Evolutionary conservation across 1,284 basidiomycete species (phyloP), one percentile per base, ranked within the genome.

Genomic region (Tilletia caries): DNA sequence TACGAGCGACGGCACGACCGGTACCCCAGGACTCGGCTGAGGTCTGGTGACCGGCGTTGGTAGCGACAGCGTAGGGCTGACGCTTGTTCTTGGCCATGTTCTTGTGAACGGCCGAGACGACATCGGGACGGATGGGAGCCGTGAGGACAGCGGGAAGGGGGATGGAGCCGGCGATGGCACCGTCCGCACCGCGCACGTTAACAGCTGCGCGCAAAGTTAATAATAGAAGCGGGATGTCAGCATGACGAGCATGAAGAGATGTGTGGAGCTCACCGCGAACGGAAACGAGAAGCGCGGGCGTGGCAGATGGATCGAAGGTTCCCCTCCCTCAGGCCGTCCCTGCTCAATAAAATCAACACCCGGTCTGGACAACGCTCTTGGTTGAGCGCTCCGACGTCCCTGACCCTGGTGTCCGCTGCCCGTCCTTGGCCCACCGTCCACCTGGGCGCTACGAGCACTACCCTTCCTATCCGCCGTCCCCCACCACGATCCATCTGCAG

Each of bases 21-120:
- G 95, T 99, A 87, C 95, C 95, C 95, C 95, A 99, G 67, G 96
- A 98, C 86, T 95, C 93, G 76, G 95, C 95, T 76, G 91, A 93
- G 82, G 96, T 98, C 87, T 99, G 95, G 88, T 98, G 93, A 83
- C 96, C 96, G 76, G 96, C 96, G 87, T 97, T 96, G 87, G 91
- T 91, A 85, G 91, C 92, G 83, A 98, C 96, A 82, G 95, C 88
- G 87, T 98, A 98, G 65, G 95, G 90, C 88, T 98, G 95, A 80
- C 95, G 90, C 87, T 90, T 93, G 91, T 98, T 98, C 90, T 98
- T 98, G 78, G 93, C 93, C 83, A 98, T 90, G 87, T 92, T 94
- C 90, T 96, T 98, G 92, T 98, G 94, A 75, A 98, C 93, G 85
- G 93, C 92, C 81, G 92, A 89, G 80, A 99, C 95, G 75, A 99